Evolutionary conservation across 116 monocot species (phyloP).

Genomic region (Zostera marina): DNA sequence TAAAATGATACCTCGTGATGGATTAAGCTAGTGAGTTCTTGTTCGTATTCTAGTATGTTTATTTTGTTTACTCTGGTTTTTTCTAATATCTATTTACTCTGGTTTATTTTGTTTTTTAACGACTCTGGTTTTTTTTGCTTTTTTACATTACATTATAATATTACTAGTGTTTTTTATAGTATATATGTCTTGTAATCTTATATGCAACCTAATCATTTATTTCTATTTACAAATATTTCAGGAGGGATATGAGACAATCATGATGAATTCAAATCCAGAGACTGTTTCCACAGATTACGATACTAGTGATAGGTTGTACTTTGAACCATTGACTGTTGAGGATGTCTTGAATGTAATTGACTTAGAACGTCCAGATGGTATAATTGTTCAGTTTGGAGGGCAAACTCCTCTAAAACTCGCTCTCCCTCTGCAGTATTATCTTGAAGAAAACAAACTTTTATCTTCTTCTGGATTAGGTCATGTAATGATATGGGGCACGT

Average conservation of each 20-base stretch:
- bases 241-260: conserved; percentile 88
- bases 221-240: conserved; percentile 11
- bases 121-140: neutral
- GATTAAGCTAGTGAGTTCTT: neutral
- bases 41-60: neutral
- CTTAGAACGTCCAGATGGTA: conserved; percentile 74
- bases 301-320: conserved; percentile 92
- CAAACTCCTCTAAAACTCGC: conserved; percentile 97
- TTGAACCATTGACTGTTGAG: conserved; percentile 86
- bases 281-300: conserved; percentile 98
- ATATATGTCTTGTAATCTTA: neutral
- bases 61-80: neutral
- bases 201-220: neutral
- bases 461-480: conserved; percentile 36
- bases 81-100: neutral
- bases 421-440: conserved; percentile 56
- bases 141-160: neutral
- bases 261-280: conserved; percentile 99
- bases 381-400: conserved; percentile 96
- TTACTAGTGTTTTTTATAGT: neutral
- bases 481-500: conserved; percentile 80
- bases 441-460: conserved; percentile 39
- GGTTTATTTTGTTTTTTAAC: neutral
- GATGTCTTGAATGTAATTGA: conserved; percentile 87
- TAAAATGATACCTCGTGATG: neutral